Evolutionary conservation across 1,139 yeast species (phyloP), one percentile per base, ranked within the genome.

Genomic region (Zygosaccharomyces sapae): DNA sequence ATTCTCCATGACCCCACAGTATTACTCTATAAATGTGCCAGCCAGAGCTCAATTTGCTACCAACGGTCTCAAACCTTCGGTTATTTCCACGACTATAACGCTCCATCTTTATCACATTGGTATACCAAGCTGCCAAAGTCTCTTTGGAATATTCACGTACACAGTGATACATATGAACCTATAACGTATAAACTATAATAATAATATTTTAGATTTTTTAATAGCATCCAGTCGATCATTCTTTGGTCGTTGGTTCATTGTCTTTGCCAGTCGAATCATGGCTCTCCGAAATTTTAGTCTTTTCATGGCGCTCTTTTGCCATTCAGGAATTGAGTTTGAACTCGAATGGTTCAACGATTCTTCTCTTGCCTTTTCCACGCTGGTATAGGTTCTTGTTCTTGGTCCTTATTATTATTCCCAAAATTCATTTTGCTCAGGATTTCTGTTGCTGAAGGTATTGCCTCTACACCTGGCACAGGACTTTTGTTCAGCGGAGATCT

Each of bases 391-490:
- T 48, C 50, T n/a, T 38, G 41, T 3, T 44, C 49, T 22, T 55
- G 41, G 12, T 47, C 47, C 20, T 33, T 48, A 12, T 48, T 53
- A 44, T 60, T 63, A 33, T 68, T 53, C 5, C 55, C 55, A 25
- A 67, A 65, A 53, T 75, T 76, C 43, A 80, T 75, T 53, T 74
- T 75, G 55, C 76, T 77, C 57, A 81, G 68, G 41, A 81, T 77
- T 51, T 81, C 86, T 13, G 79, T 72, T 2, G 85, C 86, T 1
- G 83, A 75, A n/a, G 86, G 86, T 51, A 80, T 78, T 1, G 60
- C 53, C 24, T 61, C 63, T 12, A 60, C 58, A 4, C 65, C 64
- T 1, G 66, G 66, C 9, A 62, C 47, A 10, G 52, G 46, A 16
- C 43, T 45, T 1, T 61, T 55, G 3, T 61, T 39, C 5, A 48